Base-by-base conservation (phyloP, 129 eudicot genomes). In the Helianthus annuus region DNA sequence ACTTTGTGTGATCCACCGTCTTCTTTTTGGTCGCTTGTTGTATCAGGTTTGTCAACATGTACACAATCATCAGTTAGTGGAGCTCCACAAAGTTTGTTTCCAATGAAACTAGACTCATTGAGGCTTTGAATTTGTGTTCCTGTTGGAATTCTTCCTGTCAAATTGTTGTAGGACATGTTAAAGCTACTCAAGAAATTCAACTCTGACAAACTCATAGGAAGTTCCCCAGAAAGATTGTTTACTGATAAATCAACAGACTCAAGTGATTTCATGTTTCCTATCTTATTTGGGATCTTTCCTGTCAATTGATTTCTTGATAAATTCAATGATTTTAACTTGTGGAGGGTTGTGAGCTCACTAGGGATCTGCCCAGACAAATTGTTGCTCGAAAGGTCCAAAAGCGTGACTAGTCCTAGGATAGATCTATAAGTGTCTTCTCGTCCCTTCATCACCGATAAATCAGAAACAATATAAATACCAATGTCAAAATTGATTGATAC, bases 11-110 rank as follows among this genome's bases (percentile, higher is more conserved):
- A 39, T 54, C 64, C 65, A 12, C 54, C 42, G 19, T 66, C 54
- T 6, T 71, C 29, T 7, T 57, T 29, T 71, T 42, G 64, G 29
- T 19, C 5, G 36, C 7, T 12, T 66, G 2, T 10, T 6, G 12
- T 55, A 57, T 19, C 19, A 3, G 19, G 40, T 39, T 11, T 13
- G 17, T 11, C 9, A 19, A 38, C 75, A 11, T 2, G 3, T 16
- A 40, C 75, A 55, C 24, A n/a, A 11, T 53, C 22, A 15, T 55
- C 7, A 38, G 12, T 17, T 34, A 66, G 80, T 7, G 73, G 80
- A 66, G 8, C 48, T 42, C 80, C 75, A 59, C 75, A 76, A 22
- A 76, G 76, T 2, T 49, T 60, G 45, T 78, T 78, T 15, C 72
- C 81, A 6, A 13, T 5, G 39, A 45, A 78, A 5, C 34, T 36